Evolutionary conservation across 257 asterid species (phyloP), one percentile per base, ranked within the genome.

Genomic region (Capsicum rhomboideum): DNA sequence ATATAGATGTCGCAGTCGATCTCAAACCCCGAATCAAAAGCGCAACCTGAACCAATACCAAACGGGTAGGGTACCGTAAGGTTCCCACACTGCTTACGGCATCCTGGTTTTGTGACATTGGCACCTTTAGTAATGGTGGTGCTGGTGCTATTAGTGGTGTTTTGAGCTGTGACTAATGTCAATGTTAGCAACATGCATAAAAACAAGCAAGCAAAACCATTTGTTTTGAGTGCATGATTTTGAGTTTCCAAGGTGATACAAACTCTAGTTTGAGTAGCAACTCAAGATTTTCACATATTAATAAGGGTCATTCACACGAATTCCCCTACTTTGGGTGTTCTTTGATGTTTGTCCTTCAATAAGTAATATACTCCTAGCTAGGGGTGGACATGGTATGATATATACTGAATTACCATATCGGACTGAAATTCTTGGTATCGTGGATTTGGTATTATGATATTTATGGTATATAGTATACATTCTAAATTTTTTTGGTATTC

Each of bases 21-120:
- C 20, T 85, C 87, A 72, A 88, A 92, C 34, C 63, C 83, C 0
- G 83, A 13, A 83, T 52, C 21, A 2, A 89, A 0, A 1, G 91
- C 86, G 54, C 95, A 92, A 17, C 78, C 83, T 6, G 92, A 28
- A 61, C 91, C 94, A 20, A 87, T 34, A 63, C 91, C 91, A 37
- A 92, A 91, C 2, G 94, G 94, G 37, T 83, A 92, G 3, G 91
- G 92, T 10, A 91, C 88, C 2, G 92, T 86, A 8, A 89, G 0
- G 86, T 89, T 87, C 0, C 94, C 96, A 4, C 96, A 92, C 80
- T 61, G 23, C 79, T 81, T 80, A 10, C 34, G 87, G 87, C 96
- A 92, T 28, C 84, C 83, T 37, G 91, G 89, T 44, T 83, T 84
- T 13, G 91, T 59, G 37, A 83, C 28, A 55, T 18, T 84, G 20